Base-by-base conservation (phyloP, 768 basidiomycete genomes). In the Arthromyces matolae region DNA sequence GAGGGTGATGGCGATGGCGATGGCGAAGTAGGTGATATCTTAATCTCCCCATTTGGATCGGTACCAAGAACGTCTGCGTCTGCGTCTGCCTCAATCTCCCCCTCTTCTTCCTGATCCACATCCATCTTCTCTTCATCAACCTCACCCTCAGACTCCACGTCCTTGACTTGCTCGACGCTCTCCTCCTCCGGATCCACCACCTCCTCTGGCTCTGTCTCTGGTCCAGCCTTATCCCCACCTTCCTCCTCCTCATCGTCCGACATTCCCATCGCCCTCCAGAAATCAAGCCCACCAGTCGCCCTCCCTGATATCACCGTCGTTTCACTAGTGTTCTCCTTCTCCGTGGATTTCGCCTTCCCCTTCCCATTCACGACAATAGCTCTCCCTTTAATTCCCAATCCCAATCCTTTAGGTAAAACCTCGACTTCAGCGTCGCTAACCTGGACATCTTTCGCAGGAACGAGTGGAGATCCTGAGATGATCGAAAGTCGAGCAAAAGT, bases 401-500 rank as follows among this genome's bases (percentile, higher is more conserved):
- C n/a, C n/a, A n/a, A n/a, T n/a, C n/a, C n/a, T n/a, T n/a, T n/a
- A n/a, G n/a, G n/a, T n/a, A n/a, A n/a, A n/a, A n/a, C n/a, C n/a
- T n/a, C n/a, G n/a, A n/a, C n/a, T n/a, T n/a, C n/a, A n/a, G n/a
- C n/a, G n/a, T n/a, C n/a, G n/a, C n/a, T n/a, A n/a, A n/a, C n/a
- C n/a, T n/a, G 19, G 2, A 25, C 23, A 5, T 31, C 43, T 2
- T 54, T 37, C 8, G 53, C 12, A 0, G 28, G 19, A 49, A 41
- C 71, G 67, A 36, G 65, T 65, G 54, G 75, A 53, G 52, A 81
- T n/a, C n/a, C n/a, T n/a, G n/a, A n/a, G 3, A 63, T 42, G 20
- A 66, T 49, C 1, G 80, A 80, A 31, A 82, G 65, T 41, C 73
- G 76, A 36, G 80, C 73, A 50, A 82, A 81, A 0, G 77, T n/a